phyloP scores from a whole-genome alignment of 805 yeast genomes.

The Soucietia sequanensis region DNA sequence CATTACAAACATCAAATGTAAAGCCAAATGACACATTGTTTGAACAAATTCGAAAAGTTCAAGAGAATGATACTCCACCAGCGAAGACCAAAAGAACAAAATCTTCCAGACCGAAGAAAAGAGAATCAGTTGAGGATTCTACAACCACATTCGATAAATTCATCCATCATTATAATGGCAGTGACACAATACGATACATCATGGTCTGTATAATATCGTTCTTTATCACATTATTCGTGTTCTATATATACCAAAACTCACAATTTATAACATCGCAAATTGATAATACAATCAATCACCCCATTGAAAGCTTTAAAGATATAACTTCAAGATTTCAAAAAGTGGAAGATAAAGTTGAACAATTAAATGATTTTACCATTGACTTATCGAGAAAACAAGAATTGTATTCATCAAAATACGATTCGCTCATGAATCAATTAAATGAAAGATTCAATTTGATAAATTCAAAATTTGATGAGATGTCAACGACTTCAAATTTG shows the following conservation, averaged over 20 bases:
- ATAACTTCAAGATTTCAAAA: conserved; percentile 7
- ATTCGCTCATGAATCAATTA: conserved; percentile 11
- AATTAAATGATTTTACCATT: conserved; percentile 13
- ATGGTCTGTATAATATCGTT: neutral
- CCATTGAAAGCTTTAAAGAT: conserved; percentile 1
- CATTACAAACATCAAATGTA: too few species aligned
- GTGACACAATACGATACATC: neutral
- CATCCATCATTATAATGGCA: conserved; percentile 4
- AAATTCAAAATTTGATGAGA: conserved; percentile 9
- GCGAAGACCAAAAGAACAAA: neutral
- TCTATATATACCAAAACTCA: too few species aligned
- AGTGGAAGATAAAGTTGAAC: conserved; percentile 8
- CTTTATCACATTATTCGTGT: neutral
- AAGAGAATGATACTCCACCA: conserved; percentile 4
- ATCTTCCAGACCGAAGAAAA: neutral
- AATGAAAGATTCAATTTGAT: conserved; percentile 16
- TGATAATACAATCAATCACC: neutral
- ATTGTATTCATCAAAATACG: conserved; percentile 14
- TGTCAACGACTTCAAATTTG: conserved; percentile 4
- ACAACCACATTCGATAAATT: conserved; percentile 6
- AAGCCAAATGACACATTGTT: conserved; percentile 9
- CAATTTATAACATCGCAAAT: too few species aligned
- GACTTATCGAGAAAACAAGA: conserved; percentile 19
- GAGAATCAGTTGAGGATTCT: too few species aligned
- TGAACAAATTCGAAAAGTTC: conserved; percentile 8